These are phyloP conservation scores for Ganoderma resinaceum DNA, from an alignment of 1,284 basidiomycete genomes.

Conservation along the genomic window DNA sequence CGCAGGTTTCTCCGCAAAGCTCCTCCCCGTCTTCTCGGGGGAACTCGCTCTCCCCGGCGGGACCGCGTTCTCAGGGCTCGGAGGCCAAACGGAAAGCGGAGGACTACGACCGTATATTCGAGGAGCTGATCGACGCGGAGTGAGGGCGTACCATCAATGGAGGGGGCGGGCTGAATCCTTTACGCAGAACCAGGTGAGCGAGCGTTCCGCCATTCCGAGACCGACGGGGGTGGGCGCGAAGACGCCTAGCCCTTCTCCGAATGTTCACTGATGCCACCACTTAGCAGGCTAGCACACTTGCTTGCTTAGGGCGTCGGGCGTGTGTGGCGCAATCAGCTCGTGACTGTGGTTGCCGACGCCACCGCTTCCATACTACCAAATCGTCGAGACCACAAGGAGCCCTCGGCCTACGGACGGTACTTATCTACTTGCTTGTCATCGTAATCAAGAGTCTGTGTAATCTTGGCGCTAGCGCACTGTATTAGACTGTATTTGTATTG, in stretches of 20 bases:
- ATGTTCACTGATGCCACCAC: not conserved
- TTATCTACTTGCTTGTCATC: not conserved
- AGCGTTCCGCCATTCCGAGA: not conserved
- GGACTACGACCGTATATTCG: slow-evolving; percentile 24
- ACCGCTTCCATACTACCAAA: not conserved
- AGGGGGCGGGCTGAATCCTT: not conserved
- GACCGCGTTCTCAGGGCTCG: slow-evolving; percentile 2
- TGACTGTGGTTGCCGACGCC: not conserved
- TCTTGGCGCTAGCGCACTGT: not conserved
- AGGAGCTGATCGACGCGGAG: slow-evolving; percentile 15
- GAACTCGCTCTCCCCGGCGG: slow-evolving; percentile 12
- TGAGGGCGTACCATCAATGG: not conserved
- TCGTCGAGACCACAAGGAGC: not conserved
- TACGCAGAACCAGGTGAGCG: not conserved
- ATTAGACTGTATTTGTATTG: slow-evolving; percentile 2
- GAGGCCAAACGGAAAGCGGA: slow-evolving; percentile 15
- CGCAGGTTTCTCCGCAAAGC: not conserved
- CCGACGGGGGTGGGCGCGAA: not conserved
- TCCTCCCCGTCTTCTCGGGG: slow-evolving; percentile 8
- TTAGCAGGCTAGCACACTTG: no score
- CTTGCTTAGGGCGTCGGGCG: no score
- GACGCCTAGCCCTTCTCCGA: not conserved
- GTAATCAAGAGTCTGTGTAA: not conserved
- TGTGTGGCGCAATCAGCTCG: not conserved
- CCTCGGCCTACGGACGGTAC: not conserved